Evolutionary conservation across 2,329 filamentous ascomycete species (phyloP), one percentile per base, ranked within the genome.

Genomic region (Arthrobotrys iridis): DNA sequence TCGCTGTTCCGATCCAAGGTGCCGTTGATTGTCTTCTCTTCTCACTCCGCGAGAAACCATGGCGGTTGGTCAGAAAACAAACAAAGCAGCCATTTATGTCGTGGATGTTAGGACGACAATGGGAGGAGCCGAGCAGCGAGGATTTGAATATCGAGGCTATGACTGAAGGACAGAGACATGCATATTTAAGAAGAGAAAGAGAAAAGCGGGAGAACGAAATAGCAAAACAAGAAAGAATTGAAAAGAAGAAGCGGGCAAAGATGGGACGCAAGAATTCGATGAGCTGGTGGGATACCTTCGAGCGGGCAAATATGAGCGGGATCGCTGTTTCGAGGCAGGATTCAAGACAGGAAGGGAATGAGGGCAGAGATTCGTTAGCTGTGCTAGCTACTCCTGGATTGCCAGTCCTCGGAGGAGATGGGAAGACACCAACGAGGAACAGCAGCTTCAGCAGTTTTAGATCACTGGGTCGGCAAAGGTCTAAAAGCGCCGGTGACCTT

Each of bases 11-110:
- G 50, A 84, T 87, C 35, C 90, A 93, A 81, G 91, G 90, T 1
- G 84, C 88, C 0, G 87, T 88, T 0, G 89, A 93, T 79, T 88
- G 89, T 74, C 81, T 86, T 65, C 85, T 93, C 20, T 93, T 93
- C 81, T 86, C 85, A 28, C 83, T 87, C 28, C 86, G 90, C 46
- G 91, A 94, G 81, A 88, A 88, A 80, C 91, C 91, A 0, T 93
- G 91, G 91, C 83, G 83, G 46, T 84, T 88, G 67, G 85, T 88
- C 4, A 81, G 82, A 0, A 82, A 82, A 15, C 64, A 65, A 18
- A 66, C 40, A 7, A 76, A 76, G 15, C 72, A 76, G 43, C 59
- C 72, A 18, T 70, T 65, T 11, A 8, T 65, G 1, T 65, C 50
- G 24, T 70, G 66, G 66, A 37, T 66, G 45, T 18, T 76, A 4